Evolutionary conservation across 208 protist species (phyloP).

Genomic region (Leishmania lainsoni): DNA sequence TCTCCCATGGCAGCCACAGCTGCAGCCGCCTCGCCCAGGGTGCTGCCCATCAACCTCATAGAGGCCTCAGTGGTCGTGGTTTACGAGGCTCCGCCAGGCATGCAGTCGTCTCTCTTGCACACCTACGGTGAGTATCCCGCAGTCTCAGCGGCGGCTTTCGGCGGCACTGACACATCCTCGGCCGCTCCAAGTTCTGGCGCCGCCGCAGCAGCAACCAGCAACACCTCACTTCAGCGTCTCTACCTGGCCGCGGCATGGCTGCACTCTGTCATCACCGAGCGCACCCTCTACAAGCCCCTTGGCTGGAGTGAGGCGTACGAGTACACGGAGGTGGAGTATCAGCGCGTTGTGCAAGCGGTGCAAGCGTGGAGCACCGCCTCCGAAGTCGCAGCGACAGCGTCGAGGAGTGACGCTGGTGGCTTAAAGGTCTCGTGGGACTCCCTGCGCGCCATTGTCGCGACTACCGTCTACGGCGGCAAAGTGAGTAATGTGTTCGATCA

Average conservation of each 20-base stretch:
- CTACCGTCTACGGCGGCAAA: slow-evolving; percentile 96
- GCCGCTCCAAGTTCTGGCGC: background rate
- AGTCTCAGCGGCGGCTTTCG: background rate
- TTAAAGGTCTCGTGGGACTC: slow-evolving; percentile 94
- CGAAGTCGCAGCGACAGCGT: slow-evolving; percentile 15
- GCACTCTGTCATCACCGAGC: slow-evolving; percentile 96
- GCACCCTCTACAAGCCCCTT: slow-evolving; percentile 95
- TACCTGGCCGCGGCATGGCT: slow-evolving; percentile 98
- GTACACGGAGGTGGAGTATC: slow-evolving; percentile 97
- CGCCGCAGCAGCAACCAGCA: slow-evolving; percentile 8
- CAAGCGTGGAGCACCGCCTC: slow-evolving; percentile 84
- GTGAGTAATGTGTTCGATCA: slow-evolving; percentile 98
- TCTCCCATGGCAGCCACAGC: background rate
- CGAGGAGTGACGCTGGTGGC: slow-evolving; percentile 8
- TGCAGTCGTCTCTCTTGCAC: slow-evolving; percentile 94
- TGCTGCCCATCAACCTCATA: slow-evolving; percentile 80
- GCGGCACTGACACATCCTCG: background rate
- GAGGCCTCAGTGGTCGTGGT: slow-evolving; percentile 84
- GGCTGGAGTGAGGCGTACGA: slow-evolving; percentile 99
- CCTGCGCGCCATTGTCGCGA: slow-evolving; percentile 90
- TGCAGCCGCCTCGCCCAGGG: slow-evolving; percentile 1
- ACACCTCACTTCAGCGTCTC: slow-evolving; percentile 85
- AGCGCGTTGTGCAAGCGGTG: slow-evolving; percentile 91
- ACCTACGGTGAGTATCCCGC: slow-evolving; percentile 63
- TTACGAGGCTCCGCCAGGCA: slow-evolving; percentile 96